Evolutionary conservation across 75 land plant genomes (phyloP), one percentile per base, ranked within the genome.

Genomic region (Selaginella tamariscina): DNA sequence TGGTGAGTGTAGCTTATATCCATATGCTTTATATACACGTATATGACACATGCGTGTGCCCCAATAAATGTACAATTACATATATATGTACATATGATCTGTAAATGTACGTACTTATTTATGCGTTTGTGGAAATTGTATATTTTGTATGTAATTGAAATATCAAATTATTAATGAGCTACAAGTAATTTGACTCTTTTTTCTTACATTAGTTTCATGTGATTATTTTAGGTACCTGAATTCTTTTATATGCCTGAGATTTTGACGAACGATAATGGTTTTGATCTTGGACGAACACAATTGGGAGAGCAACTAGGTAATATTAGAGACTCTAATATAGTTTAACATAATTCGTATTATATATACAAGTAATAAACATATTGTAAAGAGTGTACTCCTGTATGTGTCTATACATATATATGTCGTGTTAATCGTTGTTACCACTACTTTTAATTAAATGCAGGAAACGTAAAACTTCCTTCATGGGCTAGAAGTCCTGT

Each of bases 1-100:
- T 95, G 97, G 96, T 94, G 75, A 33, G 72, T 60, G 63, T 24
- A n/a, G 1, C 15, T 44, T 20, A 49, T 13, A 49, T 49, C 11
- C 54, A 13, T 20, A 49, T 20, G 20, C 18, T 49, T 49, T 49
- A 13, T 49, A 13, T 49, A 20, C 20, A 49, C 54, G 54, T 13
- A n/a, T n/a, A n/a, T n/a, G n/a, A n/a, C n/a, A n/a, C n/a, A n/a
- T n/a, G n/a, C n/a, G n/a, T n/a, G n/a, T n/a, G n/a, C n/a, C n/a
- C n/a, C n/a, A n/a, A n/a, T n/a, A n/a, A n/a, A n/a, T n/a, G n/a
- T n/a, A n/a, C n/a, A n/a, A n/a, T n/a, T n/a, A n/a, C n/a, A n/a
- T n/a, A n/a, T n/a, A n/a, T n/a, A n/a, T n/a, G n/a, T n/a, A n/a
- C n/a, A n/a, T n/a, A n/a, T n/a, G n/a, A n/a, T n/a, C n/a, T n/a